Percentiles rank a stretch among this genome's conserved stretches.
Evolutionary conservation across 202 grass and related monocot genomes (phyloP).

Genomic region (Digitaria exilis): DNA sequence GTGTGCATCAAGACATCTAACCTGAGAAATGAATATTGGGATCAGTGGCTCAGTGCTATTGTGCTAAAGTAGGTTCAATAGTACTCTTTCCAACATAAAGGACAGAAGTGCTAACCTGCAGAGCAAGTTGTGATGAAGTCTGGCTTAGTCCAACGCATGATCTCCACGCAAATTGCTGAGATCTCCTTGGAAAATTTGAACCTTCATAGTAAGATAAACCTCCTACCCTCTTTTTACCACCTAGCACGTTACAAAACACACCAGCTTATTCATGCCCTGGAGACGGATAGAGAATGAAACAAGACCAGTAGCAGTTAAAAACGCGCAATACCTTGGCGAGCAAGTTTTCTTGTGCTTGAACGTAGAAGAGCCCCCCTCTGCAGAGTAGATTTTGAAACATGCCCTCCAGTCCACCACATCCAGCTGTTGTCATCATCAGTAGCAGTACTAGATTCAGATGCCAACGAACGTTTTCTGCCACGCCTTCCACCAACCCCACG

Average conservation of each 20-base stretch:
- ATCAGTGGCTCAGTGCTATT: neutral
- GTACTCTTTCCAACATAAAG: slow-evolving; percentile 28
- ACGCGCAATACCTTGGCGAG: slow-evolving; percentile 81
- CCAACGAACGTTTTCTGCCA: slow-evolving; percentile 57
- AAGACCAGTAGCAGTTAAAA: slow-evolving; percentile 41
- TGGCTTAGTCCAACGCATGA: slow-evolving; percentile 75
- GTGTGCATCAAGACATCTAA: slow-evolving; percentile 91
- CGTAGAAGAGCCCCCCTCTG: slow-evolving; percentile 65
- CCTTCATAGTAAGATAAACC: slow-evolving; percentile 82
- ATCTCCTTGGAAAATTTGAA: slow-evolving; percentile 74
- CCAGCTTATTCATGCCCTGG: slow-evolving; percentile 24
- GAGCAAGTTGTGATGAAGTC: slow-evolving; percentile 86
- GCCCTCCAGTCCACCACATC: slow-evolving; percentile 89
- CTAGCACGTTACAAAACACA: slow-evolving; percentile 47
- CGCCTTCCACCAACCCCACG: slow-evolving; percentile 70
- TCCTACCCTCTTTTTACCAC: slow-evolving; percentile 70
- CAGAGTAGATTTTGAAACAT: slow-evolving; percentile 75
- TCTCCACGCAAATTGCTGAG: slow-evolving; percentile 83
- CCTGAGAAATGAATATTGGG: slow-evolving; percentile 61
- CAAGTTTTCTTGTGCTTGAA: slow-evolving; percentile 68
- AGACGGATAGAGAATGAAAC: slow-evolving; percentile 33
- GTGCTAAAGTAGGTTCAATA: slow-evolving; percentile 31
- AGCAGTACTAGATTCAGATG: slow-evolving; percentile 54
- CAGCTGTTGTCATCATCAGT: slow-evolving; percentile 74
- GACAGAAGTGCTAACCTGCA: slow-evolving; percentile 64